Conservation (phyloP, 495 filamentous ascomycete species). For the Hypoxylon crocopeplum region DNA sequence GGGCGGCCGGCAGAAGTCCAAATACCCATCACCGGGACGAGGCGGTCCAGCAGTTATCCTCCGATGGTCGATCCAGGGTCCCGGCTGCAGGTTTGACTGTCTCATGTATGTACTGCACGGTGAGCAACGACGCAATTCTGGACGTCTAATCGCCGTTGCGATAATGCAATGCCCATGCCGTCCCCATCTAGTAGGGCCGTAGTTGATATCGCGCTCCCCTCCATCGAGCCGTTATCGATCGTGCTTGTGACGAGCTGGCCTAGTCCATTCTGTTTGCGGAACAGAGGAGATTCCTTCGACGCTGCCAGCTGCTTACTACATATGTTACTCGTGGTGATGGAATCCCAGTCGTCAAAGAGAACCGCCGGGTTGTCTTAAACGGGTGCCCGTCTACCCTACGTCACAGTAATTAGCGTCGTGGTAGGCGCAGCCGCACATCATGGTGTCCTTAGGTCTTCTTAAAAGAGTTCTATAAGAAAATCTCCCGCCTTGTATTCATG, state of each 20-base stretch:
- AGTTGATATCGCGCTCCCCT: too few relatives aligned
- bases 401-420: slow-evolving; percentile 24
- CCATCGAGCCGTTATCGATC: too few relatives aligned
- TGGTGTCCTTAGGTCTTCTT: neutral
- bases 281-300: neutral
- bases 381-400: neutral
- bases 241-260: too few relatives aligned
- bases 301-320: slow-evolving; percentile 25
- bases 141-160: neutral
- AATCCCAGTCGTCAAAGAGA: neutral
- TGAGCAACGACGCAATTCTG: slow-evolving; percentile 2
- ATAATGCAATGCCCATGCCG: too few relatives aligned
- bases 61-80: slow-evolving; percentile 33
- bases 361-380: neutral
- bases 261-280: neutral
- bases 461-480: slow-evolving; percentile 5
- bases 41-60: slow-evolving; percentile 12
- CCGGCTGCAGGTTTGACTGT: slow-evolving; percentile 11
- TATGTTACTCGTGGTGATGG: slow-evolving; percentile 7
- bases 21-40: slow-evolving; percentile 20
- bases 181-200: too few relatives aligned
- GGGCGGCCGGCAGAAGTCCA: slow-evolving; percentile 5
- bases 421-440: slow-evolving; percentile 6
- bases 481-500: slow-evolving; percentile 12
- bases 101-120: slow-evolving; percentile 1